Evolutionary conservation across 2,329 filamentous ascomycete species (phyloP).

Genomic region (Juglanconis juglandina): DNA sequence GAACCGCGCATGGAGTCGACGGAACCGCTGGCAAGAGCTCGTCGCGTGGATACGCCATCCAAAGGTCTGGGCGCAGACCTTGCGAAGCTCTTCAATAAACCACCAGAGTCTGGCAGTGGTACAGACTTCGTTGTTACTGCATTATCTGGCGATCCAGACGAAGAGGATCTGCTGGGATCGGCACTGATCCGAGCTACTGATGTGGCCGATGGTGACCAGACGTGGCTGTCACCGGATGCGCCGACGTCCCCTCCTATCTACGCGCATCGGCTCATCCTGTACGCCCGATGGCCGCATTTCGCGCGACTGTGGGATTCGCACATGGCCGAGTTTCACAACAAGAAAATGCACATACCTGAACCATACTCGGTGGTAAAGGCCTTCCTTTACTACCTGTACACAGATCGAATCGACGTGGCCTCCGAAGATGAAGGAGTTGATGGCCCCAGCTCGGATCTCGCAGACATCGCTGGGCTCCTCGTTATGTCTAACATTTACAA

Average conservation of each 20-base stretch:
- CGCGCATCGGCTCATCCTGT: slow-evolving; percentile 90
- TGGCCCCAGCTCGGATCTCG: slow-evolving; percentile 71
- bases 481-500: slow-evolving; percentile 99
- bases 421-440: slow-evolving; percentile 46
- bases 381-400: slow-evolving; percentile 95
- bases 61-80: slow-evolving; percentile 79
- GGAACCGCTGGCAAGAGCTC: slow-evolving; percentile 45
- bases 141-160: slow-evolving; percentile 71
- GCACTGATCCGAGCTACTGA: slow-evolving; percentile 46
- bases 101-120: slow-evolving; percentile 79
- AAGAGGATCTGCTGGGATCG: slow-evolving; percentile 59
- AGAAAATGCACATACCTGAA: slow-evolving; percentile 96
- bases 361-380: slow-evolving; percentile 91
- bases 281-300: slow-evolving; percentile 96
- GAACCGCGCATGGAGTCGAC: slow-evolving; percentile 48
- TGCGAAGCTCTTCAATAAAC: slow-evolving; percentile 79
- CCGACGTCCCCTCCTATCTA: slow-evolving; percentile 80
- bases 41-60: slow-evolving; percentile 52
- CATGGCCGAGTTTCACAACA: slow-evolving; percentile 96
- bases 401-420: slow-evolving; percentile 73
- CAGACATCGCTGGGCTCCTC: slow-evolving; percentile 87
- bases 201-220: slow-evolving; percentile 38
- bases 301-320: slow-evolving; percentile 85
- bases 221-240: slow-evolving; percentile 59
- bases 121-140: slow-evolving; percentile 91